Base-by-base conservation (phyloP, 2,329 filamentous ascomycete species). In the Phialemoniopsis sp. region DNA sequence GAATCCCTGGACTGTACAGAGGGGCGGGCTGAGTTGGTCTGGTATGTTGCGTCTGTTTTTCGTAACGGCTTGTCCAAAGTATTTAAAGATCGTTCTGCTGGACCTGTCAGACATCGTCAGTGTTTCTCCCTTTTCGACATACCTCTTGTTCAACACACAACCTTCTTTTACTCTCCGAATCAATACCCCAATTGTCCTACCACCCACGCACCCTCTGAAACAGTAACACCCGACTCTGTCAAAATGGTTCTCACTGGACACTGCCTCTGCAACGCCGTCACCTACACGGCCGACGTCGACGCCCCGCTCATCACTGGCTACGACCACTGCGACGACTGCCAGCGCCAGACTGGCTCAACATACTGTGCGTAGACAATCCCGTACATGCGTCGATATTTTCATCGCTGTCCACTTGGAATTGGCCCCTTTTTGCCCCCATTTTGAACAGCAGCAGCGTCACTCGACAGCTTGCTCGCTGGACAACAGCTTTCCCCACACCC, bases 321-420 rank as follows among this genome's bases (percentile, higher is more conserved):
- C 59, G 83, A 85, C 57, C 81, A 85, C 68, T 85, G 81, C 54
- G 81, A 85, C 55, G 81, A 85, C 63, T 85, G 81, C 72, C 81
- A 85, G 64, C 79, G 81, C 55, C 81, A 85, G 64, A 75, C 64
- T 37, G 81, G 81, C 47, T 84, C 79, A 14, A 83, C 81, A 42
- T 85, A 85, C 62, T 85, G 77, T 80, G 61, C 46, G 73, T 56
- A 35, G 21, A 26, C 6, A 26, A 26, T 26, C 15, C 26, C 34
- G 31, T 36, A n/a, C n/a, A n/a, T n/a, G n/a, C n/a, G n/a, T 13
- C 18, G 26, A 31, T 17, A 13, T 21, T 13, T 17, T 32, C 12
- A 16, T 16, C 34, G 9, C 14, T 14, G 10, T 12, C 34, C 10
- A 35, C 6, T 16, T n/a, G 30, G 18, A 31, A 16, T 33, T 17